Percentiles rank a stretch among this genome's conserved stretches.
Conservation (phyloP, 169 alveolate species). For the Haemoproteus tartakovskyi region DNA sequence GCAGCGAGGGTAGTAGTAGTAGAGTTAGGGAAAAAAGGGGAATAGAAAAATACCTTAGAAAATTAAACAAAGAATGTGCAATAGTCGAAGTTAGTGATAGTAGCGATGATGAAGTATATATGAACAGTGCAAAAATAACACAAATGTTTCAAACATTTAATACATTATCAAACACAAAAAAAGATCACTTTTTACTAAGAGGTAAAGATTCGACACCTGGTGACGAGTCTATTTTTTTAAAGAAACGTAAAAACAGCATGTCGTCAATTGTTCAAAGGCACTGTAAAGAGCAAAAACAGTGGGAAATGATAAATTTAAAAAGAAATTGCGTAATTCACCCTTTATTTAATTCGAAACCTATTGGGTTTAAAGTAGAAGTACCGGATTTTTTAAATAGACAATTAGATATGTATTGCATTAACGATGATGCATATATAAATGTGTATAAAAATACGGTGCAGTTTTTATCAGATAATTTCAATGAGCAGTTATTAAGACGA, state of each 20-base stretch:
- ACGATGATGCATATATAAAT: slow-evolving; percentile 46
- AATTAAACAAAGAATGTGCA: slow-evolving; percentile 39
- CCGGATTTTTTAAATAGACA: slow-evolving; percentile 33
- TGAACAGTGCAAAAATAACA: slow-evolving; percentile 16
- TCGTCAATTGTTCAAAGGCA: too few relatives aligned
- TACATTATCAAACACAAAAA: too few relatives aligned
- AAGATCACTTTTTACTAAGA: too few relatives aligned
- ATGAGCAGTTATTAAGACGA: slow-evolving; percentile 8
- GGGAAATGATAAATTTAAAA: slow-evolving; percentile 4
- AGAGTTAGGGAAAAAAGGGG: background rate
- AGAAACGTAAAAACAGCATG: too few relatives aligned
- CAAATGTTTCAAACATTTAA: slow-evolving; percentile 30
- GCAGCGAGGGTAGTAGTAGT: background rate
- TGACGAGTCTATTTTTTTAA: too few relatives aligned
- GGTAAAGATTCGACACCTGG: too few relatives aligned
- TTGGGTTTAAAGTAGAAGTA: slow-evolving; percentile 52
- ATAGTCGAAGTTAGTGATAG: slow-evolving; percentile 54
- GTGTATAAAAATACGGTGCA: slow-evolving; percentile 45
- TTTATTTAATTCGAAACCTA: slow-evolving; percentile 35
- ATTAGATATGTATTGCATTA: slow-evolving; percentile 45
- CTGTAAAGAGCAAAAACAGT: too few relatives aligned
- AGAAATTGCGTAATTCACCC: slow-evolving; percentile 46
- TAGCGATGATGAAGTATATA: slow-evolving; percentile 43
- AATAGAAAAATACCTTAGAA: slow-evolving; percentile 2
- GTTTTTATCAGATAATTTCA: slow-evolving; percentile 31